phyloP scores from a whole-genome alignment of 257 asterid genomes.

The Galeopsis tetrahit region DNA sequence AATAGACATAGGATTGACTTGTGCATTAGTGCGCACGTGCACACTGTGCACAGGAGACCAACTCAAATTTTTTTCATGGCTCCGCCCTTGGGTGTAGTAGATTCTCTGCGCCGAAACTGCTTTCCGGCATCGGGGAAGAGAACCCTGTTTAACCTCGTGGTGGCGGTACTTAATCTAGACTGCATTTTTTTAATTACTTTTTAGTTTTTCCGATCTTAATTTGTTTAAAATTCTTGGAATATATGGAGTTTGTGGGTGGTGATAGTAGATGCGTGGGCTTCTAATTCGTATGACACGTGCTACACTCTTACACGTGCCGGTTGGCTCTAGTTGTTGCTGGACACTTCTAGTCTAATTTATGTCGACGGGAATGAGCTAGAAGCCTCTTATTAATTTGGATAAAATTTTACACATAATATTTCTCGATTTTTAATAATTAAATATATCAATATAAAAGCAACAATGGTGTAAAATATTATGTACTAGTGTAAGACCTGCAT shows the following conservation, averaged over 20 bases:
- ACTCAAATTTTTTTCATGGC: too few species aligned
- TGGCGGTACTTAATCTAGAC: slow-evolving; percentile 43
- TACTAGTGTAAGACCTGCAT: too few species aligned
- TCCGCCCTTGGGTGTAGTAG: slow-evolving; percentile 35
- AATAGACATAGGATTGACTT: too few species aligned
- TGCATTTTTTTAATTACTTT: slow-evolving; percentile 48
- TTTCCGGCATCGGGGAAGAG: background rate
- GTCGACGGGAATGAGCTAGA: slow-evolving; percentile 38
- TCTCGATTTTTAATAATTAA: background rate
- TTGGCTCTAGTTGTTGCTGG: slow-evolving; percentile 39
- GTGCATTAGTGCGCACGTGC: too few species aligned
- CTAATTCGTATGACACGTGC: slow-evolving; percentile 38
- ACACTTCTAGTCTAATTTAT: slow-evolving; percentile 44
- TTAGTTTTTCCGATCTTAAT: background rate
- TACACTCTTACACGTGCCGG: slow-evolving; percentile 29
- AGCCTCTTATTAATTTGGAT: slow-evolving; percentile 12
- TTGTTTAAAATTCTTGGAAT: background rate
- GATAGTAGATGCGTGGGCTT: background rate
- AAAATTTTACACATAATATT: background rate
- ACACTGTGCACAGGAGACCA: too few species aligned
- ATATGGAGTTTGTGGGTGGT: background rate
- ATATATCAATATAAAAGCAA: too few species aligned
- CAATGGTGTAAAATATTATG: too few species aligned
- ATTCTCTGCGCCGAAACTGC: slow-evolving; percentile 26
- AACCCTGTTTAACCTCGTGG: slow-evolving; percentile 38